Percentiles rank a stretch among this genome's conserved stretches.
Conservation (phyloP, 306 rosid genomes). For the Alnus rubra region DNA sequence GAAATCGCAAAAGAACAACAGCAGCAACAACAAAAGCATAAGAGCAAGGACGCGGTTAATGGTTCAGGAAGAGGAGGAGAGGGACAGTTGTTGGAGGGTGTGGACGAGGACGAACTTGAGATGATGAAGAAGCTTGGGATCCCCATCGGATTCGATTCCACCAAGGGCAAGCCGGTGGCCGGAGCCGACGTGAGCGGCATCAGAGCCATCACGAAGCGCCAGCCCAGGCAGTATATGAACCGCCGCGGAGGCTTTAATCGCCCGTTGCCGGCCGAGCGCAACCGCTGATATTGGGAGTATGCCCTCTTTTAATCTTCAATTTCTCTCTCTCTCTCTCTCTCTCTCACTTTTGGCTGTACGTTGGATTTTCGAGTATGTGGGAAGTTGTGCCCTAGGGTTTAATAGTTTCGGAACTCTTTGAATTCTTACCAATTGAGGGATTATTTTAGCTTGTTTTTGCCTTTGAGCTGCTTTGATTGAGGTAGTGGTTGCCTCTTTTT, state of each 20-base stretch:
- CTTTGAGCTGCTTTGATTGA: too few relatives aligned
- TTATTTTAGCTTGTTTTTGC: too few relatives aligned
- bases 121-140: slow-evolving; percentile 95
- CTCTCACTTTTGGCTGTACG: not conserved
- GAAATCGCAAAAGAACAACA: slow-evolving; percentile 68
- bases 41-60: slow-evolving; percentile 21
- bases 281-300: slow-evolving; percentile 47
- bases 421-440: too few relatives aligned
- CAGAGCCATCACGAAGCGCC: slow-evolving; percentile 80
- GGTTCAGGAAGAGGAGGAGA: slow-evolving; percentile 30
- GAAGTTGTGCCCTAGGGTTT: not conserved
- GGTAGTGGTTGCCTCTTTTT: too few relatives aligned
- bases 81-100: slow-evolving; percentile 24
- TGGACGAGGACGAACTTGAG: slow-evolving; percentile 80
- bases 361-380: not conserved
- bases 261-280: slow-evolving; percentile 95
- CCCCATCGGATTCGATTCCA: slow-evolving; percentile 82
- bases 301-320: slow-evolving; percentile 1
- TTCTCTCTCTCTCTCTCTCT: not conserved
- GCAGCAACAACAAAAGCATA: slow-evolving; percentile 51
- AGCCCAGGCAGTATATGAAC: slow-evolving; percentile 97
- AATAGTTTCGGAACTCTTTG: too few relatives aligned
- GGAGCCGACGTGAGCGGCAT: slow-evolving; percentile 93
- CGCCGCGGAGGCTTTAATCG: slow-evolving; percentile 97
- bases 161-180: slow-evolving; percentile 84